These are phyloP conservation scores for Peterozyma xylosa DNA, from an alignment of 805 yeast species.

Conservation along the genomic window DNA sequence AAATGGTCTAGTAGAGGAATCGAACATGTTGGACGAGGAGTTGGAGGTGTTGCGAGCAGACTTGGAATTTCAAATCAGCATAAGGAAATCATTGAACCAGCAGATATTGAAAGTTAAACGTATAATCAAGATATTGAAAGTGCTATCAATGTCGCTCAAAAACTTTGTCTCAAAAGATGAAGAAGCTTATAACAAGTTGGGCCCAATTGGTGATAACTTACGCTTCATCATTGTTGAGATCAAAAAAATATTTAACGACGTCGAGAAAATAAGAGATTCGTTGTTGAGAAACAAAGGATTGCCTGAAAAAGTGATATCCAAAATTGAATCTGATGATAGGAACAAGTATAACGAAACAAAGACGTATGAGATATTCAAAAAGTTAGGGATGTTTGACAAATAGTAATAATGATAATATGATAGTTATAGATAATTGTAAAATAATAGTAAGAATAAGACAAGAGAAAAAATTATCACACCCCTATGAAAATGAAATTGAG, in stretches of 20 bases:
- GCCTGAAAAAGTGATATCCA: no score
- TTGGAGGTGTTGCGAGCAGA: slow-evolving; percentile 24
- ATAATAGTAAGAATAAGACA: no score
- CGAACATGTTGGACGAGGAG: slow-evolving; percentile 14
- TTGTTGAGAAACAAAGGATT: no score
- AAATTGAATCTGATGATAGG: no score
- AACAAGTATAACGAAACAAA: no score
- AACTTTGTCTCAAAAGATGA: slow-evolving; percentile 1
- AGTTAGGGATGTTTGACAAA: no score
- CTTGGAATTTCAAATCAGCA: slow-evolving; percentile 33
- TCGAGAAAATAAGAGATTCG: neutral
- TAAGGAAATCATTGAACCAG: slow-evolving; percentile 31
- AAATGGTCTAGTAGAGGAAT: slow-evolving; percentile 10
- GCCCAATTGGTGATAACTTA: slow-evolving; percentile 19
- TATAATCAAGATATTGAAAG: slow-evolving; percentile 23
- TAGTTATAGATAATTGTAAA: no score
- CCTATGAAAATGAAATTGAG: no score
- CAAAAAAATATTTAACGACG: slow-evolving; percentile 11
- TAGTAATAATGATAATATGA: no score
- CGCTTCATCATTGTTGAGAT: slow-evolving; percentile 18
- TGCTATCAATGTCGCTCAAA: neutral
- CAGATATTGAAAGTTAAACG: slow-evolving; percentile 31
- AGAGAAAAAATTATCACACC: no score
- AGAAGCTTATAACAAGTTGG: slow-evolving; percentile 11
- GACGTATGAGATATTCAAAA: no score